These are phyloP conservation scores for Prosopis cineraria DNA, from an alignment of 306 rosid species.

Conservation along the genomic window DNA sequence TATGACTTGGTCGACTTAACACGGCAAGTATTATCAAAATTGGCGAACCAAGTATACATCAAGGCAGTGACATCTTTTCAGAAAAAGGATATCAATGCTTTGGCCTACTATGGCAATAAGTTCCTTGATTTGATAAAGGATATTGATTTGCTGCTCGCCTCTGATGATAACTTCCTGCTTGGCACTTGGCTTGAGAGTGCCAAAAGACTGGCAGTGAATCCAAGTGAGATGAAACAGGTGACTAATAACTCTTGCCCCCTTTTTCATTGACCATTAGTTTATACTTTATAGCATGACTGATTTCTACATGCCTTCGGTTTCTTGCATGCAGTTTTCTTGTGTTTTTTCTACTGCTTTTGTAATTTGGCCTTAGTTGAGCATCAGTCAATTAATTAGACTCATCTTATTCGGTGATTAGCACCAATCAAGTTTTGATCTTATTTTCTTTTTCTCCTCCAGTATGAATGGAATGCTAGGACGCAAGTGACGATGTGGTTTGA, in stretches of 20 bases:
- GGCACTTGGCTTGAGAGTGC: slow-evolving; percentile 98
- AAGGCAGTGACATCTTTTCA: slow-evolving; percentile 63
- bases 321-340: background rate
- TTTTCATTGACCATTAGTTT: background rate
- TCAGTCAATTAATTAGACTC: background rate
- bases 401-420: background rate
- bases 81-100: slow-evolving; percentile 56
- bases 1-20: slow-evolving; percentile 94
- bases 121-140: slow-evolving; percentile 79
- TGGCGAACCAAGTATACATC: slow-evolving; percentile 75
- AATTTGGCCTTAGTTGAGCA: background rate
- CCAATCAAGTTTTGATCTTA: background rate
- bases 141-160: slow-evolving; percentile 76
- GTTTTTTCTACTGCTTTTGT: background rate
- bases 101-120: slow-evolving; percentile 53
- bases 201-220: slow-evolving; percentile 65
- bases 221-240: slow-evolving; percentile 71
- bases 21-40: slow-evolving; percentile 84
- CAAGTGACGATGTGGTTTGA: slow-evolving; percentile 98
- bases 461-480: slow-evolving; percentile 97
- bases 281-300: background rate
- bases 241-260: slow-evolving; percentile 7
- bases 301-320: slow-evolving; percentile 6
- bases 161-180: slow-evolving; percentile 79
- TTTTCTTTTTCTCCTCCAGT: slow-evolving; percentile 49